Base-by-base conservation (phyloP, 2,329 filamentous ascomycete species). In the Phaeophleospora eucalypticola region DNA sequence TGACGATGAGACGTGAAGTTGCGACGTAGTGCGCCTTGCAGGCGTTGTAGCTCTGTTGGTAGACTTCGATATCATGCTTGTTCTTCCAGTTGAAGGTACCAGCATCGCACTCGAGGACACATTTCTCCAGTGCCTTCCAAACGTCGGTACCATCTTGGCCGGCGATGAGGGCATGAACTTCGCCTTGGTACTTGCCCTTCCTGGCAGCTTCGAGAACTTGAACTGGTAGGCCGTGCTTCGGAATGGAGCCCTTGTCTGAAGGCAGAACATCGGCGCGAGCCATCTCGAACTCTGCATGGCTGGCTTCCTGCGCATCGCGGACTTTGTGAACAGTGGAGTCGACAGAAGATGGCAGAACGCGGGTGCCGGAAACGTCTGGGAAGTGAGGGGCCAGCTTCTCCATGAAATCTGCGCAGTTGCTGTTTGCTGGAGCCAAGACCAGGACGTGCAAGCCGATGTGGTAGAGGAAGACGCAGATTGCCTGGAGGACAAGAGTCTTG, bases 371-470 rank as follows among this genome's bases (percentile, higher is more conserved):
- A 19, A 53, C 44, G n/a, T 49, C 19, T 4, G 45, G 46, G 17
- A 55, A 56, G 21, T 47, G 40, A 36, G 53, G 37, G n/a, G 40
- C 44, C 10, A 57, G 40, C 36, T 54, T 57, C 10, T 20, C 27
- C 18, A 52, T 52, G 21, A 54, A 54, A 32, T 57, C 54, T 4
- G 52, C 41, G 34, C 49, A 46, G 21, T 55, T 55, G 43, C 47
- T 51, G 44, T 57, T 57, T 1, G 54, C 52, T 4, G 54, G 54
- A 15, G 50, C 46, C 7, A 56, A 16, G 3, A 53, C 45, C 21
- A 57, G 24, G 9, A 57, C 46, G 33, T 57, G 54, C 3, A 53
- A 29, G 3, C 52, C 54, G 9, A 56, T 32, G 20, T 36, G 43
- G 45, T 49, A 51, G 39, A 57, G 47, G 51, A 53, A 55, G 3